Conservation (phyloP, 768 basidiomycete species). For the Mycena sanguinolenta region DNA sequence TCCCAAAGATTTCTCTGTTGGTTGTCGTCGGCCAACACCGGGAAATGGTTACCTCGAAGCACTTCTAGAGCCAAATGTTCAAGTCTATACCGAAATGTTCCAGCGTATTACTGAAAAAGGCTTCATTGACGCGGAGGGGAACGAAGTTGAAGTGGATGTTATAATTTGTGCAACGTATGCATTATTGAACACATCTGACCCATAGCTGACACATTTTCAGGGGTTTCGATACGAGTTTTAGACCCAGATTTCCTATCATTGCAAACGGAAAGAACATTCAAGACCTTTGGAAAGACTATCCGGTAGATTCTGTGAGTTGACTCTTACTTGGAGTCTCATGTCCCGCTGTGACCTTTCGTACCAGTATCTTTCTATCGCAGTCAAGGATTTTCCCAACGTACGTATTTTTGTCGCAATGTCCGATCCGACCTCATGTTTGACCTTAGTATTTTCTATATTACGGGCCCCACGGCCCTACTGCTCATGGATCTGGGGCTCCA, state of each 20-base stretch:
- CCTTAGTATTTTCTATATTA: constrained; percentile 42
- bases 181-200: neutral
- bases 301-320: constrained; percentile 39
- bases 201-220: constrained; percentile 19
- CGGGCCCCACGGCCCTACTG: constrained; percentile 41
- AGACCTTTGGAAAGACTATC: constrained; percentile 41
- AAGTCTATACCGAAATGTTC: constrained; percentile 57
- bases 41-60: constrained; percentile 68
- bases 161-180: constrained; percentile 63
- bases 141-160: constrained; percentile 57
- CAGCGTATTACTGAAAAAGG: constrained; percentile 58
- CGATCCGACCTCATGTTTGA: neutral
- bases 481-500: constrained; percentile 42
- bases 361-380: constrained; percentile 41
- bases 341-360: neutral
- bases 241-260: constrained; percentile 41
- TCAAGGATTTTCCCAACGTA: constrained; percentile 41
- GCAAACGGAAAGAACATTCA: constrained; percentile 41
- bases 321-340: neutral
- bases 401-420: neutral
- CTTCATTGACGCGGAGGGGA: constrained; percentile 59
- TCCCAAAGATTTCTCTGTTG: constrained; percentile 53
- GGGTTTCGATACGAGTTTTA: constrained; percentile 43
- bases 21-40: constrained; percentile 63
- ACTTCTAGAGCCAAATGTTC: constrained; percentile 59